Evolutionary conservation across 306 rosid genomes (phyloP).

Genomic region (Astragalus membranaceus): DNA sequence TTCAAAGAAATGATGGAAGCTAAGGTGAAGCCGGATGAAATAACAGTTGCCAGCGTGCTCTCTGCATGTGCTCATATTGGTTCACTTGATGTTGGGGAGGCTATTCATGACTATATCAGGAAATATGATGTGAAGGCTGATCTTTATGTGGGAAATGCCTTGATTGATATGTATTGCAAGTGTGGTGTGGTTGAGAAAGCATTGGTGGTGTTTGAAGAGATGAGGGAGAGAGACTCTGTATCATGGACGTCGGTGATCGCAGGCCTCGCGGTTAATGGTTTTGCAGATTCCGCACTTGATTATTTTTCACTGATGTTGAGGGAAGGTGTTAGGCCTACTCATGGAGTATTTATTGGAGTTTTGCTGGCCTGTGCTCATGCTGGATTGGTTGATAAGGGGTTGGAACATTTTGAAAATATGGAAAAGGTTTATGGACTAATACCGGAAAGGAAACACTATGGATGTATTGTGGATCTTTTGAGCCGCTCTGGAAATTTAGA

Average conservation of each 20-base stretch:
- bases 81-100: constrained; percentile 64
- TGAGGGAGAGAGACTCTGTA: constrained; percentile 54
- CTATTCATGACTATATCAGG: constrained; percentile 43
- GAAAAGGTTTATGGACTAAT: constrained; percentile 45
- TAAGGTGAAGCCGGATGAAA: constrained; percentile 61
- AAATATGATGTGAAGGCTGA: constrained; percentile 52
- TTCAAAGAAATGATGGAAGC: constrained; percentile 73
- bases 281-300: constrained; percentile 52
- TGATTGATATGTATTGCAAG: constrained; percentile 79
- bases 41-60: constrained; percentile 61
- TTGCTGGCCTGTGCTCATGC: constrained; percentile 73
- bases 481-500: constrained; percentile 68
- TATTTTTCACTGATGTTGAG: constrained; percentile 53
- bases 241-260: constrained; percentile 66
- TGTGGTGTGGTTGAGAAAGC: constrained; percentile 75
- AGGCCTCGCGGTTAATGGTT: constrained; percentile 83
- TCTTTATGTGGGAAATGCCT: constrained; percentile 60
- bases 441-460: constrained; percentile 81
- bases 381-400: constrained; percentile 72
- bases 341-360: constrained; percentile 62
- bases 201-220: constrained; percentile 52
- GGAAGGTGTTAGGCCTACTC: constrained; percentile 53
- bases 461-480: constrained; percentile 67
- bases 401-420: constrained; percentile 64
- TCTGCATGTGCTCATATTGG: constrained; percentile 86